Conservation (phyloP, 345 rosid species). For the Aquilaria sinensis region DNA sequence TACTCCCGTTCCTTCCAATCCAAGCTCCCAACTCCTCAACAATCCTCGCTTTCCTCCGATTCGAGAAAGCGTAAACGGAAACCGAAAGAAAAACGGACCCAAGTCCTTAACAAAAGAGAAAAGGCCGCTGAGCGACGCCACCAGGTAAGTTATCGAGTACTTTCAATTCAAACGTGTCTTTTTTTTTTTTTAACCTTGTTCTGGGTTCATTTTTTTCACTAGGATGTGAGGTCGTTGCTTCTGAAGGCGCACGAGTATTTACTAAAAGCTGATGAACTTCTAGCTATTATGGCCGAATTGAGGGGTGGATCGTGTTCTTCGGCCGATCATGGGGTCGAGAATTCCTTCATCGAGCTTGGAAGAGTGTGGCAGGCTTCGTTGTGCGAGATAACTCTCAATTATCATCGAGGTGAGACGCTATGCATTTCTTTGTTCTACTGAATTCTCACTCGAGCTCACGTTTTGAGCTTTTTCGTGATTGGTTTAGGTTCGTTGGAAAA, state of each 20-base stretch:
- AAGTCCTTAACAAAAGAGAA: conserved; percentile 50
- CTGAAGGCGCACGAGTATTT: conserved; percentile 47
- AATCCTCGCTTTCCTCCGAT: background rate
- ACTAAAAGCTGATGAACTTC: conserved; percentile 34
- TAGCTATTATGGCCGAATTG: conserved; percentile 31
- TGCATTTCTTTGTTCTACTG: no score
- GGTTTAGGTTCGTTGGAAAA: conserved; percentile 19
- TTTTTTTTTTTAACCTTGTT: background rate
- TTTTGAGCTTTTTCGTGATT: no score
- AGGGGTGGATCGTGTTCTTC: conserved; percentile 24
- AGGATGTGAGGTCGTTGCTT: conserved; percentile 49
- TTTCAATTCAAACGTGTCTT: background rate
- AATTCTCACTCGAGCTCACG: no score
- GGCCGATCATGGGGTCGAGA: conserved; percentile 15
- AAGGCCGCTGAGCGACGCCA: conserved; percentile 58
- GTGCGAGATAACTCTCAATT: conserved; percentile 51
- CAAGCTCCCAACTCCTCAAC: conserved; percentile 16
- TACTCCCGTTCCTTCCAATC: conserved; percentile 71
- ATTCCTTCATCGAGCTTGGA: conserved; percentile 60
- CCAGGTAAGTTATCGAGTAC: conserved; percentile 29
- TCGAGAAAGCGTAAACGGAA: conserved; percentile 46
- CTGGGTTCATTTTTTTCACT: background rate
- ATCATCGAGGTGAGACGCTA: no score
- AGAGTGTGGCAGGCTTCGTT: conserved; percentile 77
- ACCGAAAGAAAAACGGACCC: conserved; percentile 33